Base-by-base conservation (phyloP, 495 filamentous ascomycete genomes). In the Penicillium cataractarum region DNA sequence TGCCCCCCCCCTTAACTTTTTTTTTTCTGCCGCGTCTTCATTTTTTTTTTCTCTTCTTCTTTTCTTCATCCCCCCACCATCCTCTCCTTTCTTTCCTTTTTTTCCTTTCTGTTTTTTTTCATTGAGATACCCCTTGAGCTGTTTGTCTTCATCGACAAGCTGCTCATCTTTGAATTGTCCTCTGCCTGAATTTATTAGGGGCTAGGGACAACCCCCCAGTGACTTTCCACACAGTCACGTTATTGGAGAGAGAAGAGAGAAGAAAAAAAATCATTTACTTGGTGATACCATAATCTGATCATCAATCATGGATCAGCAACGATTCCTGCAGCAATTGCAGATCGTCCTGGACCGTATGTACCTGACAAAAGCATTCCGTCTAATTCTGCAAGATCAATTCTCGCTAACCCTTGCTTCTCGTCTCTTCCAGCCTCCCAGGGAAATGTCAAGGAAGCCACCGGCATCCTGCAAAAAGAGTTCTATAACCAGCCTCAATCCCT, bases 391-490 rank as follows among this genome's bases (percentile, higher is more conserved):
- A 33, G 31, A 10, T 37, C n/a, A 15, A 24, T 4, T 53, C 49
- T 32, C 29, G 52, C 65, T 65, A 60, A 67, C 55, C 55, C 63
- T 52, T 60, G 52, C 57, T 55, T 55, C 29, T 59, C n/a, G n/a
- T n/a, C 26, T 58, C 44, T 40, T 70, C 24, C 61, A 77, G 76
- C 76, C 60, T 68, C 78, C 68, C 73, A 83, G 74, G 72, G 71
- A 53, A 76, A 78, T 66, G 87, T 99, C 71, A 97, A 97, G 82
- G 85, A 89, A 56, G 92, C 92, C 35, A 99, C 95, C n/a, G 85
- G 88, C 12, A 85, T 89, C 63, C 85, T 99, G 52, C 93, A 93
- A 76, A 92, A 94, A 71, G 90, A 91, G 69, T 97, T 90, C 82
- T 98, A 95, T 77, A 86, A 87, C 60, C 85, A 93, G 58, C 92